A percentile compares a stretch with the other conserved stretches of the same genome.
These are phyloP conservation scores for Apiospora arundinis DNA, from an alignment of 2,329 filamentous ascomycete species.

Conservation along the genomic window DNA sequence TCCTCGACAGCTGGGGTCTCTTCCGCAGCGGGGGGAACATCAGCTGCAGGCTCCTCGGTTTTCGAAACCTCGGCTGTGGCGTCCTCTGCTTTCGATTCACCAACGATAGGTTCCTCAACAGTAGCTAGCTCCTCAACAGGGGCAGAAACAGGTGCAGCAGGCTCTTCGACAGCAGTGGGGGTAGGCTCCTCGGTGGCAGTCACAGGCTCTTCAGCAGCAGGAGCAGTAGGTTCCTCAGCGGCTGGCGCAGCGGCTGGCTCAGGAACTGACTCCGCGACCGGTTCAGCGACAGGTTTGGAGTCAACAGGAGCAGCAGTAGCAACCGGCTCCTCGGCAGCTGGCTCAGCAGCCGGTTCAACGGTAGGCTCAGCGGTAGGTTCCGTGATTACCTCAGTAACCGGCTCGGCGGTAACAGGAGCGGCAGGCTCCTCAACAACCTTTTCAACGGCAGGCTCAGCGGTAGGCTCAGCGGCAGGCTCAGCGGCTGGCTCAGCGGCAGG, in stretches of 20 bases:
- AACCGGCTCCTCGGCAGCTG: neutral
- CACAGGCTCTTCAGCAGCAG: neutral
- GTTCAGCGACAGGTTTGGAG: conserved; percentile 20
- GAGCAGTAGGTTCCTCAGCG: neutral
- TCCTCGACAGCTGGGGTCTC: neutral
- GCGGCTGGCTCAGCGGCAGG: conserved; percentile 22
- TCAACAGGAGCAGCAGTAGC: too few species aligned
- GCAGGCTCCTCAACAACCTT: neutral
- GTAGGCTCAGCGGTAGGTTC: conserved; percentile 15
- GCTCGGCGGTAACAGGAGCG: too few species aligned
- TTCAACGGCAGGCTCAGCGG: conserved; percentile 18
- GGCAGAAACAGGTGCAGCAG: conserved; percentile 3
- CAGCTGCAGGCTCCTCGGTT: conserved; percentile 7
- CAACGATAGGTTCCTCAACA: neutral
- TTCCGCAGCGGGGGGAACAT: conserved; percentile 23
- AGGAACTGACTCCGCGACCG: conserved; percentile 3
- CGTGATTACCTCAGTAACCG: neutral
- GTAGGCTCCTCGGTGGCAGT: neutral
- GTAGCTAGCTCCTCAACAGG: neutral
- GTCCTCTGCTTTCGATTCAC: conserved; percentile 19
- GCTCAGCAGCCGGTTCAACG: conserved; percentile 17
- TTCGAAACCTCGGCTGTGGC: conserved; percentile 3
- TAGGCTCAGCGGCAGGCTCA: neutral
- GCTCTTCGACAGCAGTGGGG: conserved; percentile 16
- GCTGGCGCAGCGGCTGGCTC: conserved; percentile 27